Conservation (phyloP, 441 rosid genomes). For the Pelargonium hybrid region DNA sequence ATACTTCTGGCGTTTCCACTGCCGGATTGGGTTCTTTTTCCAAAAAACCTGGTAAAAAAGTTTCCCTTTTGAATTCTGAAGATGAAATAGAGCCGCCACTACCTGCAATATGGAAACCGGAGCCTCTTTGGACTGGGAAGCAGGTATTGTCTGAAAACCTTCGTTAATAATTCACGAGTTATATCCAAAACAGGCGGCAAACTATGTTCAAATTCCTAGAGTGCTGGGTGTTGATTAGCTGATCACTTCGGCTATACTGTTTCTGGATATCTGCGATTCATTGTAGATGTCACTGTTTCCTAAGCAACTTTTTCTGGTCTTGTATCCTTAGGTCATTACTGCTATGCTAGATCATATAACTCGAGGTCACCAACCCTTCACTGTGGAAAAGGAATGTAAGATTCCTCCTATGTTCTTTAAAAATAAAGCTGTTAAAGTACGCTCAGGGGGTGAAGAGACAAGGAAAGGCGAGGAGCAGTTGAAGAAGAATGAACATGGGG, state of each 20-base stretch:
- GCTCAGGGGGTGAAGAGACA: constrained; percentile 15
- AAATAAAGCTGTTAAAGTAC: constrained; percentile 30
- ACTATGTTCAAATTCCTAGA: neutral
- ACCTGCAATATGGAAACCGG: constrained; percentile 84
- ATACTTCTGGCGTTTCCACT: constrained; percentile 62
- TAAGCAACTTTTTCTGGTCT: neutral
- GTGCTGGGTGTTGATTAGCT: neutral
- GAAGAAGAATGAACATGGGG: constrained; percentile 29
- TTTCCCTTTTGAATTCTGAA: constrained; percentile 37
- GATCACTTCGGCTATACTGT: neutral
- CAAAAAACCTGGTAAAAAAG: constrained; percentile 61
- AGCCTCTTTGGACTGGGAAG: constrained; percentile 95
- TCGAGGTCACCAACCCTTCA: constrained; percentile 68
- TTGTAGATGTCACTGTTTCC: neutral
- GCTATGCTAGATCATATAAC: constrained; percentile 75
- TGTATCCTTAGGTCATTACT: constrained; percentile 53
- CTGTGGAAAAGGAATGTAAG: constrained; percentile 73
- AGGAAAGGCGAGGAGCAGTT: constrained; percentile 14
- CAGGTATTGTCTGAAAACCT: constrained; percentile 43
- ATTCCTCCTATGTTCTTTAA: constrained; percentile 68
- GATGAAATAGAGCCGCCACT: constrained; percentile 35
- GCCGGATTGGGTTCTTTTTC: constrained; percentile 35
- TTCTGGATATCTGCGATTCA: neutral
- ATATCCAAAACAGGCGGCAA: neutral
- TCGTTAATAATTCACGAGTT: neutral